Percentiles rank a stretch among this genome's conserved stretches.
These are phyloP conservation scores for Alternaria atra DNA, from an alignment of 2,329 filamentous ascomycete species.

Conservation along the genomic window DNA sequence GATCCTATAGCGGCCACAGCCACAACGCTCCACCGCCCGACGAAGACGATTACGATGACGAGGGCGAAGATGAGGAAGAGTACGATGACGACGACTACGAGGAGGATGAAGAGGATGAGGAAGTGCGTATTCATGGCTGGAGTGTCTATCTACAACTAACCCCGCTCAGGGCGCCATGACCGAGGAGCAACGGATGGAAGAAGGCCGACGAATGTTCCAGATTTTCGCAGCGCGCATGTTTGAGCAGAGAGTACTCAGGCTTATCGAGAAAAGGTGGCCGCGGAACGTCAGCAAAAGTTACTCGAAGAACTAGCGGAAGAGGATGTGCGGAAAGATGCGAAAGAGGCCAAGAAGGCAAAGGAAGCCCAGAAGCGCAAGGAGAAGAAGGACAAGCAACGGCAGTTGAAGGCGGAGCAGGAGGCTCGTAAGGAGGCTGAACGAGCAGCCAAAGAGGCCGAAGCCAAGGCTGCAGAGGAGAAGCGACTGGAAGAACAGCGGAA, in stretches of 20 bases:
- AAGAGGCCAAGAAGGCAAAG: slow-evolving; percentile 90
- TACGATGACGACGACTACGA: slow-evolving; percentile 67
- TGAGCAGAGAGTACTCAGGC: slow-evolving; percentile 95
- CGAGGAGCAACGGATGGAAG: slow-evolving; percentile 98
- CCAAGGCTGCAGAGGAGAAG: slow-evolving; percentile 77
- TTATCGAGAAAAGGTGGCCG: slow-evolving; percentile 97
- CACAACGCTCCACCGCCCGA: slow-evolving; percentile 70
- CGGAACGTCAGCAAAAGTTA: slow-evolving; percentile 88
- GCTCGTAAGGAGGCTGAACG: slow-evolving; percentile 87
- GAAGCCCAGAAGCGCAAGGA: slow-evolving; percentile 96
- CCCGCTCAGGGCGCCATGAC: slow-evolving; percentile 86
- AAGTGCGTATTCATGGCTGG: slow-evolving; percentile 38
- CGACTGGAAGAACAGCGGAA: slow-evolving; percentile 80
- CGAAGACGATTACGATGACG: slow-evolving; percentile 80
- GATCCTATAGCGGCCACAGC: slow-evolving; percentile 66
- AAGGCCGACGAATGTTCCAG: slow-evolving; percentile 98
- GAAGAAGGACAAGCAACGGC: slow-evolving; percentile 88
- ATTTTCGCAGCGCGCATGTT: slow-evolving; percentile 99
- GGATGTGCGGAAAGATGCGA: slow-evolving; percentile 75
- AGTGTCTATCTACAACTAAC: slow-evolving; percentile 33
- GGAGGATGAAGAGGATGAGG: slow-evolving; percentile 47
- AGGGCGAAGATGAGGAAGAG: slow-evolving; percentile 69
- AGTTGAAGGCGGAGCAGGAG: slow-evolving; percentile 89
- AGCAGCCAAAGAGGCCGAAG: slow-evolving; percentile 83
- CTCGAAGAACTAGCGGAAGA: slow-evolving; percentile 93